Conservation (phyloP, 495 filamentous ascomycete genomes). For the Melanomma pulvis-pyrius region DNA sequence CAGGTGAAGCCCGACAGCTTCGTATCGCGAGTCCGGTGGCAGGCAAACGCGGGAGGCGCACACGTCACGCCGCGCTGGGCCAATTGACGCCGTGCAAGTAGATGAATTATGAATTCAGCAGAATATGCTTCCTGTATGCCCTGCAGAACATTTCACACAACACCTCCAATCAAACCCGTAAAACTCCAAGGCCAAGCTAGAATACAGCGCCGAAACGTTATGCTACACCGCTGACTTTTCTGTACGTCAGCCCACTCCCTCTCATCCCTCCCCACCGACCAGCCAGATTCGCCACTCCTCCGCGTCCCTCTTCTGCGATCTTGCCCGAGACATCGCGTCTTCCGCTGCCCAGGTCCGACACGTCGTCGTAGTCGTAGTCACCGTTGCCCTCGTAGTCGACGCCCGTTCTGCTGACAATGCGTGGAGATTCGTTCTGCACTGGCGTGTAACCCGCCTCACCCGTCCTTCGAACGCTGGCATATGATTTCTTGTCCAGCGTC, state of each 20-base stretch:
- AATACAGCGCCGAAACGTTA: slow-evolving; percentile 8
- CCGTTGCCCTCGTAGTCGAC: slow-evolving; percentile 61
- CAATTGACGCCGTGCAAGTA: no score
- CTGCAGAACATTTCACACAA: background rate
- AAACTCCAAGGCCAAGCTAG: slow-evolving; percentile 14
- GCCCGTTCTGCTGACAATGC: slow-evolving; percentile 39
- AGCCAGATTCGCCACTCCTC: slow-evolving; percentile 41
- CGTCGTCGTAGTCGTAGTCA: slow-evolving; percentile 50
- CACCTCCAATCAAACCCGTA: slow-evolving; percentile 1
- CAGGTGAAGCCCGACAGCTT: no score
- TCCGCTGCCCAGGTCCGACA: slow-evolving; percentile 46
- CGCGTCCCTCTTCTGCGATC: slow-evolving; percentile 80
- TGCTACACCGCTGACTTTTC: slow-evolving; percentile 37
- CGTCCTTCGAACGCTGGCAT: slow-evolving; percentile 29
- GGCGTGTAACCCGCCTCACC: slow-evolving; percentile 32
- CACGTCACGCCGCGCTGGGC: background rate
- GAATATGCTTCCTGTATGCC: no score
- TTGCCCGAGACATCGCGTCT: slow-evolving; percentile 79
- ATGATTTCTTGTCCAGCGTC: slow-evolving; percentile 30
- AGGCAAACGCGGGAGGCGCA: background rate
- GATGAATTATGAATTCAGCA: no score
- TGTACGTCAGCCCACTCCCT: slow-evolving; percentile 24
- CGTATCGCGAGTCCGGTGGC: no score
- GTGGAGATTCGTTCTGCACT: slow-evolving; percentile 15
- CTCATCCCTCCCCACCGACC: slow-evolving; percentile 23